Evolutionary conservation across 495 filamentous ascomycete species (phyloP), one percentile per base, ranked within the genome.

Genomic region (Glonium stellatum): DNA sequence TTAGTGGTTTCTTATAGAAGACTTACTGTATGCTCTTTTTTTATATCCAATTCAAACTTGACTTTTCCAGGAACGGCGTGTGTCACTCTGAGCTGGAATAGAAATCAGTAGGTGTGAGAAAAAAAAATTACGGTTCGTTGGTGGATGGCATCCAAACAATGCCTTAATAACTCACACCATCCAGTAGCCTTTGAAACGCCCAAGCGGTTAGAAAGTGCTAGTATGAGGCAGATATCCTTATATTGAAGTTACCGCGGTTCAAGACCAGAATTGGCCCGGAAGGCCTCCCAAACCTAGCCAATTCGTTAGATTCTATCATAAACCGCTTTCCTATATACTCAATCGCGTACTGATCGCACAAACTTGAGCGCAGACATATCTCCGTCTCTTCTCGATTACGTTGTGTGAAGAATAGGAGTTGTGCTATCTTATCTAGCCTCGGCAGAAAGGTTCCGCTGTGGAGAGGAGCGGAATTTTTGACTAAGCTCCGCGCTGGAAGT

Each of bases 1-100:
- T 13, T 35, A 34, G 53, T 22, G 21, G 23, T 11, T 15, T 41
- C 12, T 19, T 5, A 19, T 27, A 55, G n/a, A 19, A 6, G 47
- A 56, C 63, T 11, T 73, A 95, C 91, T 4, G 92, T 97, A 71
- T 98, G 93, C 54, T 96, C 81, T 66, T 91, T 89, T 44, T 85
- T 73, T 53, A 98, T 88, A 55, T 88, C 80, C 34, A 98, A 77
- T 69, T 96, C 89, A 69, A 98, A 95, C 46, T 88, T 84, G 39
- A 98, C 92, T 27, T 76, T 78, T 37, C 92, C 92, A 8, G 86
- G 84, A n/a, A 71, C 73, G 51, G 90, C 92, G 50, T 84, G 79
- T 18, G 82, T 90, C 35, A 97, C 78, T 49, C 83, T 84, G 46
- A 98, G 78, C 87, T 95, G 52, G 22, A 18, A 54, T 64, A 36